Conservation (phyloP, 306 rosid species). For the Cicer chorassanicum region DNA sequence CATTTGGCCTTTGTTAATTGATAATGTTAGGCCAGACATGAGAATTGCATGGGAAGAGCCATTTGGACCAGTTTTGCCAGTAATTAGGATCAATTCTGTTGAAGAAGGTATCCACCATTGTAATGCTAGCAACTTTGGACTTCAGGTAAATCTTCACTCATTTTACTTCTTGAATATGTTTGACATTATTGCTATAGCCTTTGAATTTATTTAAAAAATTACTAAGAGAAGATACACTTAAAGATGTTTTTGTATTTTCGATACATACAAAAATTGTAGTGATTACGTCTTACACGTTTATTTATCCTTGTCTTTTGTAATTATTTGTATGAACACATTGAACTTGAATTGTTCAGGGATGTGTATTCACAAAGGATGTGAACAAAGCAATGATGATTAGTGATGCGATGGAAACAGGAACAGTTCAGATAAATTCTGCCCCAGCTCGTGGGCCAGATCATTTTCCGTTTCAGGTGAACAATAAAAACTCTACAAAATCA, state of each 20-base stretch:
- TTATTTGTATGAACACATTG: constrained; percentile 28
- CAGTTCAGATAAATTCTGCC: constrained; percentile 96
- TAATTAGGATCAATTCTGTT: constrained; percentile 75
- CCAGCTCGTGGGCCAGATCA: constrained; percentile 99
- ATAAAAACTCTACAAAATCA: not conserved
- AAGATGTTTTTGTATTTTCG: too few relatives aligned
- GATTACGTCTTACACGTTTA: too few relatives aligned
- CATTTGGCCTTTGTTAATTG: constrained; percentile 92
- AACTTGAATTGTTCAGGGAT: constrained; percentile 62
- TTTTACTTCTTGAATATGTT: too few relatives aligned
- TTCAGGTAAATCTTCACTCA: constrained; percentile 63
- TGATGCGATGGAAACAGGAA: constrained; percentile 97
- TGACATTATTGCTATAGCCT: too few relatives aligned
- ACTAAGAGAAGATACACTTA: too few relatives aligned
- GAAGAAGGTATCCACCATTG: constrained; percentile 99
- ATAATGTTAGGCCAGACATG: constrained; percentile 93
- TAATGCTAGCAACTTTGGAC: constrained; percentile 98
- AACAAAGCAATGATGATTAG: constrained; percentile 92
- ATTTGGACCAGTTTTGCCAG: constrained; percentile 92
- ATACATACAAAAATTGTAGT: too few relatives aligned
- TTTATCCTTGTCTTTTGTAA: too few relatives aligned
- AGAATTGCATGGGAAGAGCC: constrained; percentile 99
- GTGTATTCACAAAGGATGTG: constrained; percentile 90
- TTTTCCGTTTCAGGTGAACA: constrained; percentile 89
- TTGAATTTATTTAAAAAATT: too few relatives aligned